These are phyloP conservation scores for Solanum hybrid DNA, from an alignment of 305 asterid species.

Conservation along the genomic window DNA sequence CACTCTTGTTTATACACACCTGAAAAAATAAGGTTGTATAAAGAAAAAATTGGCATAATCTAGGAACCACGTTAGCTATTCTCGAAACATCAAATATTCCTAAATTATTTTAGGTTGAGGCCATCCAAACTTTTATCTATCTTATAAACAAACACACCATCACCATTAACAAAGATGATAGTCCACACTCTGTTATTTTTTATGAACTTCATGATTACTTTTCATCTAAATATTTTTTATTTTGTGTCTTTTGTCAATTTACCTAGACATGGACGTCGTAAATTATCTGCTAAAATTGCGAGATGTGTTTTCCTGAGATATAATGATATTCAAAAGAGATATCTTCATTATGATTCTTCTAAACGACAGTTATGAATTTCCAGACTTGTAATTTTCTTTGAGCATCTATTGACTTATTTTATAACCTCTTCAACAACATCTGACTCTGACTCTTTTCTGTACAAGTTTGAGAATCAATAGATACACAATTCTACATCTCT, in stretches of 20 bases:
- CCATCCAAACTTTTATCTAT: not conserved
- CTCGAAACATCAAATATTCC: not conserved
- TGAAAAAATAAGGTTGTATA: not conserved
- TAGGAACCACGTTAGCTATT: not conserved
- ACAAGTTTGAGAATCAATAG: not conserved
- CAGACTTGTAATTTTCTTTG: not conserved
- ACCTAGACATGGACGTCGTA: not conserved
- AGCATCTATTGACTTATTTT: not conserved
- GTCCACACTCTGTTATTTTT: not conserved
- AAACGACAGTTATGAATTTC: not conserved
- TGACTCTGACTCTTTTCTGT: not conserved
- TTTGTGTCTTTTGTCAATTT: not conserved
- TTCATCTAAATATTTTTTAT: not conserved
- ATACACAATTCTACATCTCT: not conserved
- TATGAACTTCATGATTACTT: not conserved
- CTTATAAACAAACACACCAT: not conserved
- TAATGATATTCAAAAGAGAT: not conserved
- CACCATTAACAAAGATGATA: not conserved
- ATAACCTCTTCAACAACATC: not conserved
- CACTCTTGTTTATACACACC: not conserved
- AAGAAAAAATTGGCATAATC: not conserved
- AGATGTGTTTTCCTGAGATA: not conserved
- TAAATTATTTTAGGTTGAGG: not conserved
- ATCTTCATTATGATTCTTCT: not conserved
- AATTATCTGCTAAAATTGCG: not conserved